Percentiles rank a stretch among this genome's conserved stretches.
phyloP scores from a whole-genome alignment of 192 early-diverging fungal species.

The Spizellomyces punctatus region DNA sequence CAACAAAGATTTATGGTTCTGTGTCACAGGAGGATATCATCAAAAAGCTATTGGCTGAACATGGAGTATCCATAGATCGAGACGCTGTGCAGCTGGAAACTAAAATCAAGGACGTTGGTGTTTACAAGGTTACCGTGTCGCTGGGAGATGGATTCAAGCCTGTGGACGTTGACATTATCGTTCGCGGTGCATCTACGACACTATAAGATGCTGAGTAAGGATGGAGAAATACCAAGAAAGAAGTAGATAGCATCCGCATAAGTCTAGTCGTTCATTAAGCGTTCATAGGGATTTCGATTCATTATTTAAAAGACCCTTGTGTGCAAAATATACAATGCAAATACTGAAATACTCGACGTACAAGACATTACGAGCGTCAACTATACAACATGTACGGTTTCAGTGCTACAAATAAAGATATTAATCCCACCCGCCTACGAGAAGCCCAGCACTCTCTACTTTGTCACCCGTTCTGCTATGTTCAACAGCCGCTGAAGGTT shows the following conservation, averaged over 20 bases:
- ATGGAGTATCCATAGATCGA: slow-evolving; percentile 21
- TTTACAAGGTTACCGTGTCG: slow-evolving; percentile 6
- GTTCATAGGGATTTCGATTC: no score
- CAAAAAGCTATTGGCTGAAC: slow-evolving; percentile 9
- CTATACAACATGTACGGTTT: no score
- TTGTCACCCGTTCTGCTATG: background rate
- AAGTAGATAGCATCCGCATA: no score
- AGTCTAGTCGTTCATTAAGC: no score
- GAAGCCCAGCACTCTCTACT: slow-evolving; percentile 1
- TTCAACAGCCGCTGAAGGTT: slow-evolving; percentile 6
- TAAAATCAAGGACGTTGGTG: slow-evolving; percentile 38
- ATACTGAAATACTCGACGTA: no score
- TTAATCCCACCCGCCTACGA: slow-evolving; percentile 34
- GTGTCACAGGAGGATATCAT: slow-evolving; percentile 32
- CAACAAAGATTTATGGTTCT: slow-evolving; percentile 34
- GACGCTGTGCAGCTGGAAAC: slow-evolving; percentile 17
- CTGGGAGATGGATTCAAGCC: slow-evolving; percentile 7
- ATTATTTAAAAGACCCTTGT: no score
- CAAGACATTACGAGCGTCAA: no score
- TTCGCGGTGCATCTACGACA: no score
- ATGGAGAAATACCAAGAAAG: no score
- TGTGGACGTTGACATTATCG: no score
- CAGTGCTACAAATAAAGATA: background rate
- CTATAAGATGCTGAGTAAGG: no score
- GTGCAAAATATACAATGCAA: no score